phyloP scores from a whole-genome alignment of 139 green algal genomes.

The Chlorella vulgaris region DNA sequence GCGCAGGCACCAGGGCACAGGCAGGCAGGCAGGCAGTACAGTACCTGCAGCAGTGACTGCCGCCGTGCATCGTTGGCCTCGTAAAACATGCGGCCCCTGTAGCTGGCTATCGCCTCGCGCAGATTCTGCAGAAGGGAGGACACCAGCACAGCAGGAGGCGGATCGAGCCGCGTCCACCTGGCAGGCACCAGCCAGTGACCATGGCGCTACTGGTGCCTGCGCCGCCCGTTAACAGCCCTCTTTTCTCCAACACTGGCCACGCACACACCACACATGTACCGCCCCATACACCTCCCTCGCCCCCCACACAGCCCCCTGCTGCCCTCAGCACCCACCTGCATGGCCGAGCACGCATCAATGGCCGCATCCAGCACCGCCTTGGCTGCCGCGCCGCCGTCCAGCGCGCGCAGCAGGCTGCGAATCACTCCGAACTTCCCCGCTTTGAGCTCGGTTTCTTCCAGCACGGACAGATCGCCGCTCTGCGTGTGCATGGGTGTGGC shows the following conservation, averaged over 20 bases:
- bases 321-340: constrained; percentile 50
- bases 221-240: too few relatives aligned
- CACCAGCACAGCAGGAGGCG: not conserved
- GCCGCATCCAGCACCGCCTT: constrained; percentile 83
- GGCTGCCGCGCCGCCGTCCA: constrained; percentile 58
- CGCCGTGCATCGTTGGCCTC: constrained; percentile 83
- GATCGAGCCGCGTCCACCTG: not conserved
- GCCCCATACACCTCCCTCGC: not conserved
- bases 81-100: constrained; percentile 78
- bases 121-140: constrained; percentile 74
- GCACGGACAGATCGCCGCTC: constrained; percentile 19
- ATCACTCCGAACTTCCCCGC: constrained; percentile 84
- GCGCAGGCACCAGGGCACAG: too few relatives aligned
- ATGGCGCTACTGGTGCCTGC: too few relatives aligned
- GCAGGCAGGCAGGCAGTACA: too few relatives aligned
- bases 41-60: constrained; percentile 73
- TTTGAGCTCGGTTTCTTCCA: constrained; percentile 38
- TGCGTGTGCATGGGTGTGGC: not conserved
- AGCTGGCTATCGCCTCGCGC: constrained; percentile 83
- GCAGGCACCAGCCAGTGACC: not conserved
- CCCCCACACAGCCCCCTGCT: not conserved
- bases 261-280: not conserved
- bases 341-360: constrained; percentile 79
- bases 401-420: constrained; percentile 75
- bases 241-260: not conserved